phyloP scores from a whole-genome alignment of 139 green algal genomes.

The Raphidocelis subcapitata region DNA sequence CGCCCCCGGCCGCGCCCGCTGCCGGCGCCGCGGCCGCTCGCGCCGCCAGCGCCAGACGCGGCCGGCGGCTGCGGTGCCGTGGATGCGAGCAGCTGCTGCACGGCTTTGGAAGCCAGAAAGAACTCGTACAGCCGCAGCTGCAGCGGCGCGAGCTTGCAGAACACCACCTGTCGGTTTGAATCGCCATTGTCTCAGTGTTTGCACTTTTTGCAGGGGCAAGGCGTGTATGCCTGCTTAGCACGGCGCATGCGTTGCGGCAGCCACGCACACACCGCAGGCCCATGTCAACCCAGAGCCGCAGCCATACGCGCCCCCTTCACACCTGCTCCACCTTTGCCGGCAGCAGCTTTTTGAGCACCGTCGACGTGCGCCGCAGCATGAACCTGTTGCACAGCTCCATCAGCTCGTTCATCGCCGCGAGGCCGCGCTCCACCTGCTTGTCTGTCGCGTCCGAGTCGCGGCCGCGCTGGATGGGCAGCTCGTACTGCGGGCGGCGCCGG shows the following conservation, averaged over 20 bases:
- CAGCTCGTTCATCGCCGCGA: constrained; percentile 72
- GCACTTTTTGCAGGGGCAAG: too few species aligned
- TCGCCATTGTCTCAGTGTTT: too few species aligned
- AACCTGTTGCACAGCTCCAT: constrained; percentile 88
- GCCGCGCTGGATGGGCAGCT: constrained; percentile 74
- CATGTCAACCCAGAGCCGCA: too few species aligned
- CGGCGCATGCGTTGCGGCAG: too few species aligned
- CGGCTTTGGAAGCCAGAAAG: constrained; percentile 69
- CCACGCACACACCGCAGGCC: too few species aligned
- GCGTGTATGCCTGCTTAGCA: too few species aligned
- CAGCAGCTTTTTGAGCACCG: constrained; percentile 88
- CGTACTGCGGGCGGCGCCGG: constrained; percentile 66
- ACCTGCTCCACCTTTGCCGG: constrained; percentile 86
- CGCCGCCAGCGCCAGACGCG: background rate
- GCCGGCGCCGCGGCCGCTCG: background rate
- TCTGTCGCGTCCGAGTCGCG: constrained; percentile 84
- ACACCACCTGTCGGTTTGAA: constrained; percentile 92
- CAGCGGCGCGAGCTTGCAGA: constrained; percentile 86
- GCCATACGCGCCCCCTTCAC: background rate
- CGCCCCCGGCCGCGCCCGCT: background rate
- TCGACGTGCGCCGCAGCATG: constrained; percentile 93
- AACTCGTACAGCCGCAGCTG: constrained; percentile 86
- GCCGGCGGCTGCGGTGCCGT: background rate
- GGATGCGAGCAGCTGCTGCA: constrained; percentile 30
- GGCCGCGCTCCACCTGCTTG: constrained; percentile 42